Evolutionary conservation across 2,329 filamentous ascomycete genomes (phyloP), one percentile per base, ranked within the genome.

Genomic region (Boeremia exigua): DNA sequence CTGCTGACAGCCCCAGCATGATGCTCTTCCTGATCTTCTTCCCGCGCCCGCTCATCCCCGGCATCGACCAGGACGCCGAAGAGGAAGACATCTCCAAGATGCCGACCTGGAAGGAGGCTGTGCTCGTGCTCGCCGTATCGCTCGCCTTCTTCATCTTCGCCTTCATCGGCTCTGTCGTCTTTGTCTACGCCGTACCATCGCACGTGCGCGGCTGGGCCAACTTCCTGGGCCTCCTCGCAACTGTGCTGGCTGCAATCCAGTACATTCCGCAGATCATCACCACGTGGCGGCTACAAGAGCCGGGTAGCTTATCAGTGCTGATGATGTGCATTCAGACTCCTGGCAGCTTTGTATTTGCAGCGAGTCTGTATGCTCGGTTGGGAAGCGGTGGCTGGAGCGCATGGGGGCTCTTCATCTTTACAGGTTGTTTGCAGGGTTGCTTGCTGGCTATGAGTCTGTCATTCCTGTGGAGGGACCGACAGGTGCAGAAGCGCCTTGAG

Each of bases 321-420:
- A 98, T 97, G 89, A 98, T 99, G 93, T 90, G 90, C 72, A 96
- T 99, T 30, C 95, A 99, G 75, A 97, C 94, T 0, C 95, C 95
- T 0, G 95, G 95, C 0, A 92, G 92, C 56, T 88, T 96, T 65
- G 79, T 99, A 6, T 98, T 96, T 78, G 92, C 94, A 0, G 88
- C 84, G 11, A 97, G 92, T 73, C 79, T 99, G 38, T 92, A 88
- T 46, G 86, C 85, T 7, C 85, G 95, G 40, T 82, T 97, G 17
- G 95, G 95, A 0, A 82, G 82, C 68, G 86, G 84, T 30, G 94
- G 94, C 0, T 99, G 95, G 95, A 97, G 93, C 76, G 92, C 92
- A 0, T 99, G 95, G 95, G 88, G 92, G 9, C 88, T 98, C 12
- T 96, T 94, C 70, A 82, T 96, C 39, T 82, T 98, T 47, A 96